phyloP scores from a whole-genome alignment of 805 yeast genomes.

The Ogataea siamensis region DNA sequence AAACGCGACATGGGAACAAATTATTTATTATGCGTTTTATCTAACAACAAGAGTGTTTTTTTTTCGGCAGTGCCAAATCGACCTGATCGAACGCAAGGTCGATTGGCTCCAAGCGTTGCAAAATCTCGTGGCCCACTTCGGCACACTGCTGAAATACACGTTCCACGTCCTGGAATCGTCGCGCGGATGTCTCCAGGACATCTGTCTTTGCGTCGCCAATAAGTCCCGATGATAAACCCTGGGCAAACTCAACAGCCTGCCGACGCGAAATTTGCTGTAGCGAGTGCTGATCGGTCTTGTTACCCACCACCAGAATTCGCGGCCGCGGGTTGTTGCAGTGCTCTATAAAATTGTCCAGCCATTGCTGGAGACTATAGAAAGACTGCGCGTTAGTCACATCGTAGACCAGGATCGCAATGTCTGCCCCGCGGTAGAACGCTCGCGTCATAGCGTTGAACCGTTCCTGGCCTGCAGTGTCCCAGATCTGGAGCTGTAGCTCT shows the following conservation, averaged over 20 bases:
- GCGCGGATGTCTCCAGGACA: constrained; percentile 31
- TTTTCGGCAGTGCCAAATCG: constrained; percentile 20
- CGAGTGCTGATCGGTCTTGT: constrained; percentile 42
- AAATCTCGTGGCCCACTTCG: constrained; percentile 23
- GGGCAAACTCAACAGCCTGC: constrained; percentile 33
- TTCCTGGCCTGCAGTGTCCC: constrained; percentile 98
- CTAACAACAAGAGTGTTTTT: constrained; percentile 6
- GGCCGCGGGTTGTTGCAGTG: constrained; percentile 49
- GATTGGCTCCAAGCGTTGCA: constrained; percentile 18
- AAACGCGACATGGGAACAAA: constrained; percentile 12
- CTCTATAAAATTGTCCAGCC: constrained; percentile 49
- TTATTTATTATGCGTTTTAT: not conserved
- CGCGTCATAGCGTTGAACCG: constrained; percentile 66
- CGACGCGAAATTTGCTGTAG: constrained; percentile 31
- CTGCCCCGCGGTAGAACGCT: constrained; percentile 59
- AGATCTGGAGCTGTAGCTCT: constrained; percentile 50
- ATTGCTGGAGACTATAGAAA: constrained; percentile 40
- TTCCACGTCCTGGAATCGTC: constrained; percentile 28
- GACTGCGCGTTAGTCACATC: constrained; percentile 53
- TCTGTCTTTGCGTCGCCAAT: constrained; percentile 26
- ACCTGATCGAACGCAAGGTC: constrained; percentile 28
- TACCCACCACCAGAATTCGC: constrained; percentile 51
- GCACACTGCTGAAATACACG: constrained; percentile 29
- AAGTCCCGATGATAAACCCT: constrained; percentile 22
- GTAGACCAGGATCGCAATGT: constrained; percentile 51